A percentile compares a stretch with the other conserved stretches of the same genome.
Conservation (phyloP, 2,329 filamentous ascomycete species). For the Coleophoma eucalyptorum region DNA sequence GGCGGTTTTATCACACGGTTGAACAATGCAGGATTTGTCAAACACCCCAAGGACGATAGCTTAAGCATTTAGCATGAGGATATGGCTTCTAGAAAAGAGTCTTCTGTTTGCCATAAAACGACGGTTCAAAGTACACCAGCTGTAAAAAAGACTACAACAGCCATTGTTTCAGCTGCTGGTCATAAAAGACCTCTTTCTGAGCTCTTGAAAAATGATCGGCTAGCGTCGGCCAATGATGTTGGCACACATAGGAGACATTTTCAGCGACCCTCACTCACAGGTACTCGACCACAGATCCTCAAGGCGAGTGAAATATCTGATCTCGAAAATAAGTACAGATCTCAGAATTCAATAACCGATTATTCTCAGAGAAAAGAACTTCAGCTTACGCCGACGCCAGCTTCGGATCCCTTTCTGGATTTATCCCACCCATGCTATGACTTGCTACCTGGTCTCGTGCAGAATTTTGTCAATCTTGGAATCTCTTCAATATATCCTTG, state of each 20-base stretch:
- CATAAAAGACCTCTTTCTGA: conserved; percentile 19
- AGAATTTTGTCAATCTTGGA: conserved; percentile 63
- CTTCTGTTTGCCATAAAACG: conserved; percentile 18
- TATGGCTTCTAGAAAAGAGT: conserved; percentile 12
- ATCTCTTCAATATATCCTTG: conserved; percentile 73
- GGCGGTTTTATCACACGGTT: no score
- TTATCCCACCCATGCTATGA: conserved; percentile 61
- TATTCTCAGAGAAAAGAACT: conserved; percentile 53
- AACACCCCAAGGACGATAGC: no score
- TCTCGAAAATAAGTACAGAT: conserved; percentile 20
- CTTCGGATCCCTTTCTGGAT: conserved; percentile 51
- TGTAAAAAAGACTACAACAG: no score
- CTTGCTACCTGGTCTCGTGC: conserved; percentile 54
- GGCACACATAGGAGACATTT: conserved; percentile 13
- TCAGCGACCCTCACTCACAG: conserved; percentile 9
- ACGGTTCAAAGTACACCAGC: conserved; percentile 12
- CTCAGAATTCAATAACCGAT: conserved; percentile 35
- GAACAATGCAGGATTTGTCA: no score
- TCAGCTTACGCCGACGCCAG: conserved; percentile 49
- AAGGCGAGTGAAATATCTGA: conserved; percentile 42
- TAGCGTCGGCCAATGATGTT: conserved; percentile 3
- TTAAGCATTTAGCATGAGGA: no score
- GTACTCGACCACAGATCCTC: conserved; percentile 18
- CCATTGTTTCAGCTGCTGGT: conserved; percentile 2
- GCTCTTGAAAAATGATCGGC: conserved; percentile 2